These are phyloP conservation scores for Blastocystis sp. DNA, from an alignment of 352 stramenopile genomes.

Conservation along the genomic window DNA sequence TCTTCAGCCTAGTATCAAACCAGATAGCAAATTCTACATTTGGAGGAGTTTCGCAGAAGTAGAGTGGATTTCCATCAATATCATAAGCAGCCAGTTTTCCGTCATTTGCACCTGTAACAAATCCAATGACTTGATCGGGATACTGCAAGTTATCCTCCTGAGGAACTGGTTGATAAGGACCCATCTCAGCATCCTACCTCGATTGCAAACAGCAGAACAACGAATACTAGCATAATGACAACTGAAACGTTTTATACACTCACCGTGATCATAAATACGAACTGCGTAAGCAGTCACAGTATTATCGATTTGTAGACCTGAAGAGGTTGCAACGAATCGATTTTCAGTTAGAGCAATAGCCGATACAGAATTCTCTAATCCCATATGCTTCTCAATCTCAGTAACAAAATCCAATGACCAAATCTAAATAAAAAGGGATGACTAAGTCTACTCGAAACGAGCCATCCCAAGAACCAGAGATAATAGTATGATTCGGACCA, in stretches of 20 bases:
- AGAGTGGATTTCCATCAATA: not conserved
- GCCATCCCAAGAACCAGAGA: conserved; percentile 51
- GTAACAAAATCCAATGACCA: not conserved
- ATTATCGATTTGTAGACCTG: not conserved
- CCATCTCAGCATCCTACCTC: not conserved
- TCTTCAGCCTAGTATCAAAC: not conserved
- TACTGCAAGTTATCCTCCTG: not conserved
- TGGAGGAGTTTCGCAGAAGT: not conserved
- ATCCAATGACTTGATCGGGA: not conserved
- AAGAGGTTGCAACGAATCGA: not conserved
- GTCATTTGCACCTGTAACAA: conserved; percentile 47
- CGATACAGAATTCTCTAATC: conserved; percentile 38
- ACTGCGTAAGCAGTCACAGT: conserved; percentile 19
- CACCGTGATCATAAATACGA: not conserved
- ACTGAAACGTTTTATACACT: not conserved
- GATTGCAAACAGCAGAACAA: not conserved
- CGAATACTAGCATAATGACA: conserved; percentile 55
- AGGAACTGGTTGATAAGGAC: not conserved
- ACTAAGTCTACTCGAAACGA: not conserved
- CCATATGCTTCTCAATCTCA: not conserved
- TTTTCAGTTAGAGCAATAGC: not conserved
- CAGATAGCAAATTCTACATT: not conserved
- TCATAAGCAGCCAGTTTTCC: conserved; percentile 25
- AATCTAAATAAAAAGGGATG: not conserved
- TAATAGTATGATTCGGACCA: not conserved